phyloP scores from a whole-genome alignment of 2,329 filamentous ascomycete species.

The Exophiala oligosperma region DNA sequence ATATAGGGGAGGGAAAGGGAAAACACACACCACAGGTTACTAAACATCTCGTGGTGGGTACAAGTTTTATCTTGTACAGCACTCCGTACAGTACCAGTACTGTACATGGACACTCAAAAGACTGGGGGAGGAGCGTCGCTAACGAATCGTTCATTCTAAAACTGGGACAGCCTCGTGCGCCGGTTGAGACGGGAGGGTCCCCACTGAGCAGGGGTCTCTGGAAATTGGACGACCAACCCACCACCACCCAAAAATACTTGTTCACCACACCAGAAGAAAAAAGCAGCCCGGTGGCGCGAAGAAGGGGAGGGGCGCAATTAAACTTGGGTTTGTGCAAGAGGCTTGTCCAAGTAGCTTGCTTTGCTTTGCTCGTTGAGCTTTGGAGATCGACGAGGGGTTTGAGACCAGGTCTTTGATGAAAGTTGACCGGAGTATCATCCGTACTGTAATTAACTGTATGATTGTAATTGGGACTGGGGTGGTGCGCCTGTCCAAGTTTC shows the following conservation, averaged over 20 bases:
- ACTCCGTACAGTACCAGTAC: background rate
- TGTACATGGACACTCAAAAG: background rate
- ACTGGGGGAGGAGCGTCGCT: too few relatives aligned
- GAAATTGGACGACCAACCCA: slow-evolving; percentile 9
- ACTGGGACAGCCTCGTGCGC: slow-evolving; percentile 19
- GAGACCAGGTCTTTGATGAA: too few relatives aligned
- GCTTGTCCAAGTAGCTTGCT: background rate
- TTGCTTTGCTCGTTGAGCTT: background rate
- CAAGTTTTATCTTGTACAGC: too few relatives aligned
- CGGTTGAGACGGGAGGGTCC: slow-evolving; percentile 3
- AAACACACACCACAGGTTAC: background rate
- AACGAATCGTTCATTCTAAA: background rate
- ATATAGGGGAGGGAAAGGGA: background rate
- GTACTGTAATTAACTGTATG: too few relatives aligned
- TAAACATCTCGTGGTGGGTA: too few relatives aligned
- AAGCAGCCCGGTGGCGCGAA: background rate
- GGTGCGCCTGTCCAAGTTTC: too few relatives aligned
- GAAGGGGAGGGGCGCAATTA: background rate
- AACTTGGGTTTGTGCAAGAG: background rate
- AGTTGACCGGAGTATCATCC: too few relatives aligned
- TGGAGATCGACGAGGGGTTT: background rate
- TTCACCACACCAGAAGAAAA: too few relatives aligned
- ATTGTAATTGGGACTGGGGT: too few relatives aligned
- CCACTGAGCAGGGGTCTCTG: slow-evolving; percentile 15
- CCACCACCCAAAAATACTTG: background rate